Evolutionary conservation across 2,329 filamentous ascomycete genomes (phyloP).

Genomic region (Sclerotinia borealis): DNA sequence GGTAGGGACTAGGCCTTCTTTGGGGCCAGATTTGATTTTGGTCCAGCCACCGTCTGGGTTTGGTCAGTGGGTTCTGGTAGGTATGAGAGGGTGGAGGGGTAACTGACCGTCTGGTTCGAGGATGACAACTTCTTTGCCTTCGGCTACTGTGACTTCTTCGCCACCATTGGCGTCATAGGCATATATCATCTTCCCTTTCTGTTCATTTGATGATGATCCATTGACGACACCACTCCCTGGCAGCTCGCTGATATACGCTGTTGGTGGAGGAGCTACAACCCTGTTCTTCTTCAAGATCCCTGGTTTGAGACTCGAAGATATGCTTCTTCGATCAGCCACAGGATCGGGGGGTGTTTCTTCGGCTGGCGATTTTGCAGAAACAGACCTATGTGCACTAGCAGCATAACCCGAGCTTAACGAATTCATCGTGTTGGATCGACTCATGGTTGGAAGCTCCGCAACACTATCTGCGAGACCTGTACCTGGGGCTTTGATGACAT

Average conservation of each 20-base stretch:
- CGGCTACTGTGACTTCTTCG: slow-evolving; percentile 74
- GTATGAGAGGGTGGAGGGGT: slow-evolving; percentile 8
- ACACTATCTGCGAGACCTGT: slow-evolving; percentile 40
- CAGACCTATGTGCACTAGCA: slow-evolving; percentile 68
- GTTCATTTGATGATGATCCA: slow-evolving; percentile 43
- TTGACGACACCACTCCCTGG: slow-evolving; percentile 45
- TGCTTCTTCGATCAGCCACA: slow-evolving; percentile 5
- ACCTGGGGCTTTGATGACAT: slow-evolving; percentile 33
- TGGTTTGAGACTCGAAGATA: slow-evolving; percentile 23
- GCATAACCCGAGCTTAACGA: slow-evolving; percentile 86
- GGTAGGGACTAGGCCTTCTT: slow-evolving; percentile 81
- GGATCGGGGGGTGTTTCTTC: slow-evolving; percentile 43
- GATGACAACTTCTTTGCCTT: slow-evolving; percentile 71
- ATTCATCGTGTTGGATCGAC: slow-evolving; percentile 77
- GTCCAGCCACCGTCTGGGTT: slow-evolving; percentile 83
- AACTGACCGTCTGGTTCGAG: slow-evolving; percentile 80
- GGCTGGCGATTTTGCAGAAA: slow-evolving; percentile 51
- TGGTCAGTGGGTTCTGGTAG: slow-evolving; percentile 29
- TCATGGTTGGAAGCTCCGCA: slow-evolving; percentile 62
- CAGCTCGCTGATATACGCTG: slow-evolving; percentile 67
- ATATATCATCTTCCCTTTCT: slow-evolving; percentile 85
- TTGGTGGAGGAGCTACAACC: slow-evolving; percentile 80
- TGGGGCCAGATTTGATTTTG: slow-evolving; percentile 67
- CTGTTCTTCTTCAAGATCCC: slow-evolving; percentile 51
- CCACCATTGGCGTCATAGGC: slow-evolving; percentile 72